Evolutionary conservation across 2,329 filamentous ascomycete genomes (phyloP).

Genomic region (Dactylellina drechsleri): DNA sequence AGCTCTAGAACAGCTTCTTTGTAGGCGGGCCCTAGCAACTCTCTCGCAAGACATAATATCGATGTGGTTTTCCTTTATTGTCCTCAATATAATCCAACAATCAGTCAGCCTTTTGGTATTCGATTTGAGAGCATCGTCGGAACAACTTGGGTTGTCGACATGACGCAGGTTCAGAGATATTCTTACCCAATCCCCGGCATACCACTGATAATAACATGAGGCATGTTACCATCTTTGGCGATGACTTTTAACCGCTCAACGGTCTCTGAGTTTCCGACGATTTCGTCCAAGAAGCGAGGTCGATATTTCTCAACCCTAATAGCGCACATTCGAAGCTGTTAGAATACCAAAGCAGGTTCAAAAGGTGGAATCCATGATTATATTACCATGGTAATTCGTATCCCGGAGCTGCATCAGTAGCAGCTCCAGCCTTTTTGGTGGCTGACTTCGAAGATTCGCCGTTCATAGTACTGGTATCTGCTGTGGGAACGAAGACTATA

Average conservation of each 20-base stretch:
- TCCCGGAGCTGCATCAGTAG: slow-evolving; percentile 57
- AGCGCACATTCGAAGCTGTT: background rate
- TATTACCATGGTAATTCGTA: slow-evolving; percentile 83
- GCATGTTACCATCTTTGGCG: slow-evolving; percentile 98
- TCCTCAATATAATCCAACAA: slow-evolving; percentile 12
- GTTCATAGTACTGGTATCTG: slow-evolving; percentile 39
- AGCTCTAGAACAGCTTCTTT: slow-evolving; percentile 97
- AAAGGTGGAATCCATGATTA: background rate
- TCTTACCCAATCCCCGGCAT: slow-evolving; percentile 89
- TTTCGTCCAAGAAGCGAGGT: slow-evolving; percentile 91
- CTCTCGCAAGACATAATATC: slow-evolving; percentile 88
- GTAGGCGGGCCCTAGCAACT: slow-evolving; percentile 90
- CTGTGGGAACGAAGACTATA: background rate
- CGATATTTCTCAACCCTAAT: slow-evolving; percentile 98
- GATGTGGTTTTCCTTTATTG: slow-evolving; percentile 81
- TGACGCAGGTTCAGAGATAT: slow-evolving; percentile 8
- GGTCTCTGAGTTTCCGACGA: slow-evolving; percentile 97
- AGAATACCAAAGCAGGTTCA: background rate
- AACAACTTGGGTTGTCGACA: background rate
- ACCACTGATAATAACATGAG: slow-evolving; percentile 98
- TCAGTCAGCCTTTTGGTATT: slow-evolving; percentile 31
- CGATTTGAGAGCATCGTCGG: slow-evolving; percentile 9
- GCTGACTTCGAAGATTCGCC: slow-evolving; percentile 57
- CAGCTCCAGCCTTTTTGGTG: slow-evolving; percentile 39
- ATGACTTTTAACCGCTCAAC: slow-evolving; percentile 98